A percentile compares a stretch with the other conserved stretches of the same genome.
phyloP scores from a whole-genome alignment of 805 yeast species.

The Saitoella complicata region DNA sequence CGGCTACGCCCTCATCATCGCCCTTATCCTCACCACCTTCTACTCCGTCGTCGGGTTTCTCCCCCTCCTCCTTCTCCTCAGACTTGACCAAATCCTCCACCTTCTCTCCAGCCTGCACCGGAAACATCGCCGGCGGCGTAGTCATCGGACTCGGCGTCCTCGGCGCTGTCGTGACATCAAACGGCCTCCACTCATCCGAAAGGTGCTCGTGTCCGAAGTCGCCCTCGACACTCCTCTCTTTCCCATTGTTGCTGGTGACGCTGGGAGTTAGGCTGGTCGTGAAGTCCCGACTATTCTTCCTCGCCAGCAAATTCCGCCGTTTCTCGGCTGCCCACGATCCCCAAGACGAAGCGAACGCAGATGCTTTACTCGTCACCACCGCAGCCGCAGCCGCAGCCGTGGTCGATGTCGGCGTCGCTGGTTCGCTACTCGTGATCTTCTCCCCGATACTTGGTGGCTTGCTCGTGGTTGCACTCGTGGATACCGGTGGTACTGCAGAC shows the following conservation, averaged over 20 bases:
- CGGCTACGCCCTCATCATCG: too few relatives aligned
- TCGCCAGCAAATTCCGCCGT: conserved; percentile 3
- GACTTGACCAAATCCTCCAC: too few relatives aligned
- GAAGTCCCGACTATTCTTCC: conserved; percentile 3
- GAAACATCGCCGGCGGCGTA: background rate
- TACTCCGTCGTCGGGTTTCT: too few relatives aligned
- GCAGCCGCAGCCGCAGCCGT: background rate
- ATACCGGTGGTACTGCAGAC: background rate
- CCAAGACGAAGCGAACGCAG: conserved; percentile 8
- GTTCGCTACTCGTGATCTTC: background rate
- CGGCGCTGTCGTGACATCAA: too few relatives aligned
- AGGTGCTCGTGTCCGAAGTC: background rate
- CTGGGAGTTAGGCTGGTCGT: background rate
- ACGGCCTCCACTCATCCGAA: background rate
- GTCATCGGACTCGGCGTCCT: background rate
- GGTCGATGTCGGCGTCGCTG: background rate
- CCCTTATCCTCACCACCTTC: too few relatives aligned
- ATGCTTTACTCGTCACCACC: conserved; percentile 1
- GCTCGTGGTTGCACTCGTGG: background rate
- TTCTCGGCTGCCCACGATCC: conserved; percentile 11
- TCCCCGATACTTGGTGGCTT: background rate
- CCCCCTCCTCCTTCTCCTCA: too few relatives aligned
- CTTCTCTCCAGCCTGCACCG: too few relatives aligned
- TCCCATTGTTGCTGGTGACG: background rate
- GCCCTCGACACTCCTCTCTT: background rate